These are phyloP conservation scores for Isatis lusitanica DNA, from an alignment of 441 rosid species.

Conservation along the genomic window DNA sequence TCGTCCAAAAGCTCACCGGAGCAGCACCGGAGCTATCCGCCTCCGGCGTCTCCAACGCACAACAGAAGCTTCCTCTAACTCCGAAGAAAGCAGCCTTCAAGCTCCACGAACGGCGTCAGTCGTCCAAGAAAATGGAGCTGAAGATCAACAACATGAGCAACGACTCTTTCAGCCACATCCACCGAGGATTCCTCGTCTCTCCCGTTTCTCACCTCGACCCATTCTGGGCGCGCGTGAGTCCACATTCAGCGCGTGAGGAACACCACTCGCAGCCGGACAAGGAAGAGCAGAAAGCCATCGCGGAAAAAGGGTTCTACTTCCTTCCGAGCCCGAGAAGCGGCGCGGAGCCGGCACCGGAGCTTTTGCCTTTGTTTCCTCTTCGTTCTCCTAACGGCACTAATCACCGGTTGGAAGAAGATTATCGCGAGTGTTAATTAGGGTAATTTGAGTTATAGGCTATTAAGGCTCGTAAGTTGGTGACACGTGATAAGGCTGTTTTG, in stretches of 20 bases:
- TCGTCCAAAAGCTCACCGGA: constrained; percentile 83
- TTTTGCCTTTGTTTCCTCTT: constrained; percentile 73
- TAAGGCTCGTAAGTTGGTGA: constrained; percentile 9
- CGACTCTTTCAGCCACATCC: constrained; percentile 32
- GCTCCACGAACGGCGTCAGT: constrained; percentile 79
- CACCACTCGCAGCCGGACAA: constrained; percentile 11
- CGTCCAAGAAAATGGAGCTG: constrained; percentile 63
- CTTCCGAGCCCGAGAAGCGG: constrained; percentile 62
- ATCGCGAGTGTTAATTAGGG: constrained; percentile 14
- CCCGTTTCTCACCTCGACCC: constrained; percentile 77
- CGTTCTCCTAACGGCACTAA: constrained; percentile 47
- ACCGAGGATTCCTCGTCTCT: constrained; percentile 53
- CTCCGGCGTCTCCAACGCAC: constrained; percentile 34
- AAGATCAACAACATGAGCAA: constrained; percentile 44
- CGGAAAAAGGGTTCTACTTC: constrained; percentile 68
- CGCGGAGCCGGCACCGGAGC: constrained; percentile 57
- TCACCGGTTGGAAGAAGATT: constrained; percentile 7
- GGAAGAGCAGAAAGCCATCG: constrained; percentile 57
- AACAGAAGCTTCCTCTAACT: constrained; percentile 56
- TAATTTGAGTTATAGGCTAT: constrained; percentile 10
- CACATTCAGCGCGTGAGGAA: constrained; percentile 33
- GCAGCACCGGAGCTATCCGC: constrained; percentile 45
- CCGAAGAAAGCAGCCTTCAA: constrained; percentile 55
- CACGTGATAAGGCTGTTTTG: constrained; percentile 22
- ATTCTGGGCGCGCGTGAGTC: constrained; percentile 48